Evolutionary conservation across 305 asterid genomes (phyloP).

Genomic region (Solanum hybrid): DNA sequence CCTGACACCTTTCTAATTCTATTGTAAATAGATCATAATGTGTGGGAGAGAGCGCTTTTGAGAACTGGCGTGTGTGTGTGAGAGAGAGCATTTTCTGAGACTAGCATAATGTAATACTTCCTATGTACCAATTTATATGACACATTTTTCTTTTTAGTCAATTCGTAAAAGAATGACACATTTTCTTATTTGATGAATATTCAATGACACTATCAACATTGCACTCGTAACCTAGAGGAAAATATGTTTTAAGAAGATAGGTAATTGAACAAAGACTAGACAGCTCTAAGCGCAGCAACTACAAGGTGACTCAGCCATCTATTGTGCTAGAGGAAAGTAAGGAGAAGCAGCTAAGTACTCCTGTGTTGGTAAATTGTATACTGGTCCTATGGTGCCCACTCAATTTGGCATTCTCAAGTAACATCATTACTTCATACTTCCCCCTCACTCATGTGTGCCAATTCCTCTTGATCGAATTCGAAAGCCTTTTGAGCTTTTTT

Average conservation of each 20-base stretch:
- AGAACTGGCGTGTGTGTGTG: background rate
- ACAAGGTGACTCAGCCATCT: background rate
- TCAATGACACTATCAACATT: background rate
- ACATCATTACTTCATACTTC: background rate
- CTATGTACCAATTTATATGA: background rate
- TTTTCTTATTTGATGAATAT: background rate
- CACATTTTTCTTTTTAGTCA: background rate
- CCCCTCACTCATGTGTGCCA: slow-evolving; percentile 45
- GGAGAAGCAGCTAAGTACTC: background rate
- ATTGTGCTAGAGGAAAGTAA: background rate
- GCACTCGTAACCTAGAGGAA: background rate
- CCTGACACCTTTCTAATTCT: background rate
- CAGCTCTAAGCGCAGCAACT: background rate
- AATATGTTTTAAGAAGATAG: background rate
- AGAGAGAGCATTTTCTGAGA: background rate
- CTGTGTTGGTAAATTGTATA: background rate
- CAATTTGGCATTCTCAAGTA: background rate
- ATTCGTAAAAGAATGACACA: background rate
- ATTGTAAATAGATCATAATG: background rate
- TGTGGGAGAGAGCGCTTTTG: background rate
- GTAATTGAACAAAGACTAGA: background rate
- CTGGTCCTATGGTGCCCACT: background rate
- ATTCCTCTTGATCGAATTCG: slow-evolving; percentile 75
- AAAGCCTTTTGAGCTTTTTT: slow-evolving; percentile 86
- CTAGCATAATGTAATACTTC: background rate